A percentile compares a stretch with the other conserved stretches of the same genome.
phyloP scores from a whole-genome alignment of 23 red algal species.

The Cyanidioschyzon merolae region DNA sequence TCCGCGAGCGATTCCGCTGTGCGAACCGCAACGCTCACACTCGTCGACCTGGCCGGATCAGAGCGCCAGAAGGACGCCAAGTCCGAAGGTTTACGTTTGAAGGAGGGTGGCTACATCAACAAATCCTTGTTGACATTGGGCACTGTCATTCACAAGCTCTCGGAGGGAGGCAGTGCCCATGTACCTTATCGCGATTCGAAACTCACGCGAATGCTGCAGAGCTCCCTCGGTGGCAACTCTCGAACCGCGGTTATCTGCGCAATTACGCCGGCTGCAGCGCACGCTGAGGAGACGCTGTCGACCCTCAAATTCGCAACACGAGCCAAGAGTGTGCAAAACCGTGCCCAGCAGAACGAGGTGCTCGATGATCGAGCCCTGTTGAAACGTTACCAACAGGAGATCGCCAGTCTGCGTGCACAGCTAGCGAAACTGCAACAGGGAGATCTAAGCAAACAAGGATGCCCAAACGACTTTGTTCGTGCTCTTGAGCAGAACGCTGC shows the following conservation, averaged over 20 bases:
- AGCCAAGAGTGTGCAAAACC: constrained; percentile 25
- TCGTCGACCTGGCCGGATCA: constrained; percentile 89
- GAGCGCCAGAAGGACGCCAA: constrained; percentile 67
- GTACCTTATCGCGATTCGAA: constrained; percentile 76
- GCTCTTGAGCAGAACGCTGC: background rate
- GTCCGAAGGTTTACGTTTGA: constrained; percentile 49
- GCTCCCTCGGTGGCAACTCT: constrained; percentile 19
- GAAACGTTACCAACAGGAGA: constrained; percentile 39
- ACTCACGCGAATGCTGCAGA: constrained; percentile 48
- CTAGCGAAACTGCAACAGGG: background rate
- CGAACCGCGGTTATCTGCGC: constrained; percentile 19
- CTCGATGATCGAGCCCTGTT: constrained; percentile 40
- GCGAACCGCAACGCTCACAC: constrained; percentile 37
- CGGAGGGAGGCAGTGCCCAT: constrained; percentile 37
- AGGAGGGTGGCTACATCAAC: constrained; percentile 81
- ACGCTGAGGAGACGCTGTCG: constrained; percentile 22
- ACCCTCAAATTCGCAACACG: constrained; percentile 28
- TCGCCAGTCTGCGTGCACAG: constrained; percentile 9
- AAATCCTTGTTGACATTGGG: constrained; percentile 56
- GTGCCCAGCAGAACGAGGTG: constrained; percentile 16
- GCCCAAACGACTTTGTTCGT: background rate
- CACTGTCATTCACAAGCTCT: constrained; percentile 72
- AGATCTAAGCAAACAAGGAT: background rate
- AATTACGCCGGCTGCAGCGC: constrained; percentile 20
- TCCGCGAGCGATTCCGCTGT: constrained; percentile 11